phyloP scores from a whole-genome alignment of 441 rosid species.

The Pelargonium fulgidum region DNA sequence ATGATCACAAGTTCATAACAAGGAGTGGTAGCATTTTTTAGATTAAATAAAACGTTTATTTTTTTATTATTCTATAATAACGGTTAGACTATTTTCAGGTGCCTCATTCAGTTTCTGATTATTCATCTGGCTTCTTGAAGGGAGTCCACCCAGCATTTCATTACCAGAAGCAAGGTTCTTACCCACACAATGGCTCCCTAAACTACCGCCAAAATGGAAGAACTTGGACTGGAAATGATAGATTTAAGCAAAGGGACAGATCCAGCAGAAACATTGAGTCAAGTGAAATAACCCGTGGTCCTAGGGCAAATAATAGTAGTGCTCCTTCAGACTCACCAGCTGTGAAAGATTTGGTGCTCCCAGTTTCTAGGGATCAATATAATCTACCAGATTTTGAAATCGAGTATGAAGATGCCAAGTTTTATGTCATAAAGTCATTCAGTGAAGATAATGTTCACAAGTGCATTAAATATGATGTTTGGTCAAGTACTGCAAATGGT shows the following conservation, averaged over 20 bases:
- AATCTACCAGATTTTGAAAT: conserved; percentile 42
- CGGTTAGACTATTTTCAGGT: conserved; percentile 27
- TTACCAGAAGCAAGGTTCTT: conserved; percentile 34
- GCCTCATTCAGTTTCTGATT: conserved; percentile 32
- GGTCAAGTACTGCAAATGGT: conserved; percentile 55
- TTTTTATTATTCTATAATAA: conserved; percentile 4
- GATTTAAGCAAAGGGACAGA: conserved; percentile 28
- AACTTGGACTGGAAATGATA: conserved; percentile 42
- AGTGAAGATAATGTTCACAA: conserved; percentile 62
- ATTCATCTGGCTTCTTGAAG: conserved; percentile 30
- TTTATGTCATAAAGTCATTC: conserved; percentile 55
- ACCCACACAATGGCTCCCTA: conserved; percentile 25
- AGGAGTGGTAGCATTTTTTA: too few relatives aligned
- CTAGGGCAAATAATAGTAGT: conserved; percentile 41
- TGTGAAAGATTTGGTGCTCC: conserved; percentile 30
- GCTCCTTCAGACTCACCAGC: conserved; percentile 29
- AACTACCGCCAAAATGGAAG: conserved; percentile 39
- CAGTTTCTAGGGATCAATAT: conserved; percentile 31
- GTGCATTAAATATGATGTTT: conserved; percentile 51
- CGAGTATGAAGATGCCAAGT: conserved; percentile 41
- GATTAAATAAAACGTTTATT: not conserved
- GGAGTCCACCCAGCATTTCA: conserved; percentile 33
- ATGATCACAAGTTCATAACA: not conserved
- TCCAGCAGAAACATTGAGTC: conserved; percentile 34
- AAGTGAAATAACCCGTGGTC: conserved; percentile 62